Evolutionary conservation across 306 rosid species (phyloP), one percentile per base, ranked within the genome.

Genomic region (Comarum palustre): DNA sequence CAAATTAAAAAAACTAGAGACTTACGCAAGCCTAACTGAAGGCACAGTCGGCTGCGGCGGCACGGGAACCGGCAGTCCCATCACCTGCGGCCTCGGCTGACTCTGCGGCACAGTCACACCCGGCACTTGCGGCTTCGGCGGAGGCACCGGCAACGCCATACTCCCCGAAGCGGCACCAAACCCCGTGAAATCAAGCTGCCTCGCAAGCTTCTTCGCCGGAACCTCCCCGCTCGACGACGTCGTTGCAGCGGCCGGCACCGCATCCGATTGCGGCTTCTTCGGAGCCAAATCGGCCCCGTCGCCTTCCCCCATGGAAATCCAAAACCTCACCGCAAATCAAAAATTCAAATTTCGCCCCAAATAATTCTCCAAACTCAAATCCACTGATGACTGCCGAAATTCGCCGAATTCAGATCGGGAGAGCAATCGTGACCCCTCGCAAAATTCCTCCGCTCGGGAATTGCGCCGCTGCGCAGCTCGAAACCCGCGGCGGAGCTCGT

Each of bases 171-270:
- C 51, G 15, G 84, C 91, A n/a, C 87, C 86, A 43, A 75, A 80
- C 42, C 85, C 92, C 2, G 91, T 88, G 79, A 95, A 95, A 88
- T 91, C 96, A 65, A 95, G 97, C 89, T 95, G 99, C 83, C 97
- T 84, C 63, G 93, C 97, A 10, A 90, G 89, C 84, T 92, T 95
- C 90, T 84, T 95, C 78, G 87, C 85, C 39, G 96, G 93, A 83
- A 75, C 84, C 69, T 91, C 99, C 12, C 27, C 36, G 8, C 11
- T 51, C 24, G 76, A 70, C 58, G 82, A 69, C 63, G 85, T 70
- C 3, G 78, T 42, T 2, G 54, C 80, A 67, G 50, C 38, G 11
- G 73, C 72, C 0, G 86, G 59, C 22, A 65, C 76, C 45, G 76
- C 82, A 63, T 86, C 91, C 17, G 85, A 79, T 75, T 80, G 82